phyloP scores from a whole-genome alignment of 2,329 filamentous ascomycete species.

The Aspergillus sp. region DNA sequence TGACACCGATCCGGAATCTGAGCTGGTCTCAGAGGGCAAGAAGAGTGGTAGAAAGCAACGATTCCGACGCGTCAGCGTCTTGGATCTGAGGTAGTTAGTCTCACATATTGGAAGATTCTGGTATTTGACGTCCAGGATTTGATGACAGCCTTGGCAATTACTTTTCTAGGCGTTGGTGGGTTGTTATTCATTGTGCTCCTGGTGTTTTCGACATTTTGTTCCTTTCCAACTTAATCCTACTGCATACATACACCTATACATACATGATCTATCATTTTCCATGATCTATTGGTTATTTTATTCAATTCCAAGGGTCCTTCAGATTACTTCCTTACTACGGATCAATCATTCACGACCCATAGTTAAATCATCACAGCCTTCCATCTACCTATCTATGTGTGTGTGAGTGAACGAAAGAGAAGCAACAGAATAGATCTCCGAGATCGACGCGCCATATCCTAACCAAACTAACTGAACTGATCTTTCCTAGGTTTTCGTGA shows the following conservation, averaged over 20 bases:
- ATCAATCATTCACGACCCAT: too few species aligned
- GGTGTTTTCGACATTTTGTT: background rate
- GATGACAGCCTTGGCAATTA: background rate
- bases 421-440: too few species aligned
- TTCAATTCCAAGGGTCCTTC: too few species aligned
- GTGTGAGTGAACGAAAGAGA: background rate
- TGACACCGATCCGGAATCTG: conserved; percentile 7
- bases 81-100: conserved; percentile 27
- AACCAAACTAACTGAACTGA: too few species aligned
- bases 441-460: too few species aligned
- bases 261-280: too few species aligned
- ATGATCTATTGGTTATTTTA: too few species aligned
- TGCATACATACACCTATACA: background rate
- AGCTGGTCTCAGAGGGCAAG: conserved; percentile 5
- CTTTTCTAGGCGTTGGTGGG: conserved; percentile 1
- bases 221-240: background rate
- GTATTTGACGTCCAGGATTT: background rate
- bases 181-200: background rate
- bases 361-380: background rate
- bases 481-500: too few species aligned
- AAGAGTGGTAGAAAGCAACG: conserved; percentile 27
- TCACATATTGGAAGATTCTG: background rate
- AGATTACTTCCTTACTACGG: too few species aligned
- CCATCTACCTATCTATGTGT: background rate
- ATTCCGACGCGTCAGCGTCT: conserved; percentile 33